Evolutionary conservation across 2,329 filamentous ascomycete species (phyloP).

Genomic region (Penicillium digitatum): DNA sequence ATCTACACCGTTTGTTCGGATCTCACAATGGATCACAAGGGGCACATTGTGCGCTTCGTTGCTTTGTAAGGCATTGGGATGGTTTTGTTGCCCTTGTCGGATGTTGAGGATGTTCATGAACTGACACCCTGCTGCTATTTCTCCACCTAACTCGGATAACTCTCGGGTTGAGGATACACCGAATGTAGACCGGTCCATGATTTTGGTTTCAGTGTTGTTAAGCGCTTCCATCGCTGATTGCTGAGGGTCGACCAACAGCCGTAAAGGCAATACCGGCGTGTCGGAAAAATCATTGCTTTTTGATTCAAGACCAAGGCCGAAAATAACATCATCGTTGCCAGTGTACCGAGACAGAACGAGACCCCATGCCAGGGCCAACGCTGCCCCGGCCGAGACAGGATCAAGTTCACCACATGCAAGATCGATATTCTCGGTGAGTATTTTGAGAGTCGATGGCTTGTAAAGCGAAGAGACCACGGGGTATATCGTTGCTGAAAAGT

Average conservation of each 20-base stretch:
- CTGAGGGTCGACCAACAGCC: neutral
- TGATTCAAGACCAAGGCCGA: neutral
- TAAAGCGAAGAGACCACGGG: neutral
- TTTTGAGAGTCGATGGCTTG: neutral
- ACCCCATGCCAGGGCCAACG: neutral
- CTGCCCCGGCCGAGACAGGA: neutral
- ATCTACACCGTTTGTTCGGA: neutral
- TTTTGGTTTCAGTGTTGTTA: neutral
- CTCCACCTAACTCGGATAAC: neutral
- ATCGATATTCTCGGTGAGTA: neutral
- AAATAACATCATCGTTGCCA: neutral
- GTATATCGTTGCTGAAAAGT: neutral
- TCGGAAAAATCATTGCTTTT: neutral
- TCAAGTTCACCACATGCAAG: neutral
- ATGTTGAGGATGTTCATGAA: neutral
- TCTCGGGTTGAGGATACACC: neutral
- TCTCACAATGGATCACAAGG: neutral
- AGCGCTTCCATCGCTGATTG: neutral
- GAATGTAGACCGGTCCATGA: neutral
- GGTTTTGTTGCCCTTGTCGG: neutral
- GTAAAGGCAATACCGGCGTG: neutral
- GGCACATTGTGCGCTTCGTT: neutral
- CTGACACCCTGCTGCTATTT: neutral
- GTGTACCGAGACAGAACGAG: neutral
- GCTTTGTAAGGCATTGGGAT: neutral